Evolutionary conservation across 192 early-diverging fungal genomes (phyloP), one percentile per base, ranked within the genome.

Genomic region (Coemansia sp.): DNA sequence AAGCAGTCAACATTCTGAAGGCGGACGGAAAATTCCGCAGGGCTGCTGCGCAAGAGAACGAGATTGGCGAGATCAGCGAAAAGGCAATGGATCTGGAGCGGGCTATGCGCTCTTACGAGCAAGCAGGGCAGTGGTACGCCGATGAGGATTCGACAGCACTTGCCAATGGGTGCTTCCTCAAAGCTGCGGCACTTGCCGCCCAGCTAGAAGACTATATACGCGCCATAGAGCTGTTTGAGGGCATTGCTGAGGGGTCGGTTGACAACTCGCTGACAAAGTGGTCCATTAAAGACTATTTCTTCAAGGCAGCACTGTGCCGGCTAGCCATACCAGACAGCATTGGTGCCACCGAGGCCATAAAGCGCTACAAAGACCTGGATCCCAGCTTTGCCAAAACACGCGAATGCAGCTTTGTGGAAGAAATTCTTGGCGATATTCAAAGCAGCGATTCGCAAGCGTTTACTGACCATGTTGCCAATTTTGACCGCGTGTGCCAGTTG

Each of bases 211-310:
- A 88, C 65, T 99, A 93, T 59, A 86, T 91, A 23, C 87, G 85
- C 23, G 97, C 97, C 4, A 88, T 95, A 51, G 86, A 87, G 39
- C 85, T 87, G 54, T 98, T 96, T 81, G 95, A 99, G 72, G 63
- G 71, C 19, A 89, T 97, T 3, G 97, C 93, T 3, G 79, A 79
- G 36, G 85, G 84, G 50, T 85, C 85, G 43, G 60, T 97, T 64
- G 93, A 95, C 70, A 91, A 94, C 69, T 84, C 88, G 50, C 81
- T 99, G 21, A 90, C 93, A 47, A 92, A 93, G 68, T 99, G 93
- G 89, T 95, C 94, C 15, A 70, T 98, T 20, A 91, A 93, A 53
- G 95, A 98, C 52, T 96, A 97, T 81, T 91, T 98, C 55, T 81
- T 99, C 68, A 99, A 99, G 72, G 91, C 95, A 11, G 93, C 89